Evolutionary conservation across 768 basidiomycete species (phyloP).

Genomic region (Pleurotus tuoliensis): DNA sequence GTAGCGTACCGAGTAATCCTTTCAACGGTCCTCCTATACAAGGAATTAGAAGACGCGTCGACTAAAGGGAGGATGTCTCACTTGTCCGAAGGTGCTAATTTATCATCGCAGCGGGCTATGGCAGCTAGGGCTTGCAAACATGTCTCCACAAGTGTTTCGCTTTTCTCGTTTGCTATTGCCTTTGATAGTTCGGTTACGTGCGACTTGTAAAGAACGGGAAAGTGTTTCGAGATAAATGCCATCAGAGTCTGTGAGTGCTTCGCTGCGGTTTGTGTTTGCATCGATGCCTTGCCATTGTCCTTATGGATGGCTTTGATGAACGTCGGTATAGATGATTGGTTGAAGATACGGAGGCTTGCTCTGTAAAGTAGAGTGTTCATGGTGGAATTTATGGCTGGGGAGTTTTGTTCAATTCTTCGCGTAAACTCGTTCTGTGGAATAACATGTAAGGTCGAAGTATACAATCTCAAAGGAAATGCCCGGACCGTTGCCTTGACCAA

Average conservation of each 20-base stretch:
- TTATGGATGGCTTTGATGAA: conserved; percentile 68
- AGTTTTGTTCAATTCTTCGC: conserved; percentile 69
- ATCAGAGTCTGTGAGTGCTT: conserved; percentile 51
- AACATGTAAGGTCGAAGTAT: background rate
- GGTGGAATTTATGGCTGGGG: conserved; percentile 57
- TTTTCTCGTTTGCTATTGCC: conserved; percentile 64
- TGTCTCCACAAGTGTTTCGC: conserved; percentile 51
- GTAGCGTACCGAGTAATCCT: conserved; percentile 56
- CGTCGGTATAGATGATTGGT: conserved; percentile 80
- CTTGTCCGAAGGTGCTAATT: conserved; percentile 61
- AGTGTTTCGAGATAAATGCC: conserved; percentile 66
- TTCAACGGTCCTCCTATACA: conserved; percentile 60
- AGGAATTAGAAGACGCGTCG: background rate
- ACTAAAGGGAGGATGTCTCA: conserved; percentile 30
- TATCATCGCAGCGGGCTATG: conserved; percentile 55
- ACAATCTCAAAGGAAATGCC: background rate
- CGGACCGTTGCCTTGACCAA: conserved; percentile 75
- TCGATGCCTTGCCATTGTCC: conserved; percentile 33
- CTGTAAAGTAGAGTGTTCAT: conserved; percentile 70
- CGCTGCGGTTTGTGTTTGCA: conserved; percentile 30
- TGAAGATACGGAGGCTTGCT: conserved; percentile 68
- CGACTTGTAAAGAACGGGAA: conserved; percentile 65
- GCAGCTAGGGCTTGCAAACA: conserved; percentile 76
- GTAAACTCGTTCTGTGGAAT: conserved; percentile 67
- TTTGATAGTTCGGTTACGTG: conserved; percentile 78